Base-by-base conservation (phyloP, 2,329 filamentous ascomycete genomes). In the Coniochaeta sp. region DNA sequence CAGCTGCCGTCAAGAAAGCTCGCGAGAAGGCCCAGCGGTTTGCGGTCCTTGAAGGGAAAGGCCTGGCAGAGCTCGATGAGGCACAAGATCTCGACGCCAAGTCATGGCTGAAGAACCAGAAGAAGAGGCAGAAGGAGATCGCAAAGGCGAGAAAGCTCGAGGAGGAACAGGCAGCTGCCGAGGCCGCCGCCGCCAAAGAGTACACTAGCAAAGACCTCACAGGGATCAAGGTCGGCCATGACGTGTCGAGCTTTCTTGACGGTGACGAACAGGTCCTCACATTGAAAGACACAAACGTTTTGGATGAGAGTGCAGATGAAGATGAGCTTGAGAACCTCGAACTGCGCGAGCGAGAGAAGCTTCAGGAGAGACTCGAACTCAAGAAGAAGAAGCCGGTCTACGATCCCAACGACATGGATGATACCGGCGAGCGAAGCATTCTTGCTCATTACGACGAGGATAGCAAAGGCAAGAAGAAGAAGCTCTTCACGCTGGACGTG, bases 361-460 rank as follows among this genome's bases (percentile, higher is more conserved):
- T 93, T 24, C 80, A 84, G 52, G 90, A 97, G 68, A 88, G 85
- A 66, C 77, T 97, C 14, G 87, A 95, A 47, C 76, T 93, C 44
- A 96, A 98, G 78, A 97, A 96, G 81, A 91, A 92, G 73, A 90
- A 89, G 70, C 88, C 89, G 0, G 87, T 87, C 1, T 99, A 99
- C 73, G 91, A 99, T 67, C 93, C 93, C 0, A 88, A 91, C 63
- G 86, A 88, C 61, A 78, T 88, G 36, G 88, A 89, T 52, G 82
- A 86, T 31, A 82, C 82, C 26, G 88, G 83, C 14, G 79, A 87
- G 61, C 81, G 81, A 19, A 82, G 83, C 6, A 86, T 99, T 26
- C 77, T 99, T 47, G 85, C 90, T 16, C 93, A 99, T 67, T 99
- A 99, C 70, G 95, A 98, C 67, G 95, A 98, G 64, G 93, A 96